Evolutionary conservation across 306 rosid genomes (phyloP), one percentile per base, ranked within the genome.

Genomic region (Canavalia gladiata): DNA sequence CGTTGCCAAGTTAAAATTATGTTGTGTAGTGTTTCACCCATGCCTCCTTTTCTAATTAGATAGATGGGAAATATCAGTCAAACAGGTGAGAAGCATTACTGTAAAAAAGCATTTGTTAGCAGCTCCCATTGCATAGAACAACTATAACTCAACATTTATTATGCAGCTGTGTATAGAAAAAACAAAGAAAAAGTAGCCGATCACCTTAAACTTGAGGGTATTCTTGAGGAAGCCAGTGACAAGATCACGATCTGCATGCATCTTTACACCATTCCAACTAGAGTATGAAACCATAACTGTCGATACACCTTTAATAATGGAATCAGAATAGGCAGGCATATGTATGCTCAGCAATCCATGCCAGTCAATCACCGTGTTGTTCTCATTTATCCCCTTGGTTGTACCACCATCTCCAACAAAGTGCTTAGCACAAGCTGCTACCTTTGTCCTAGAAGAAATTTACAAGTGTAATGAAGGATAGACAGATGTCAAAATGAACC

Each of bases 321-420:
- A 80, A 85, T 93, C 99, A 59, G 87, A 85, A 89, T 93, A 93
- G 11, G 91, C 99, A 72, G 99, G 96, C 98, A 95, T 88, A 86
- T 95, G 99, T 86, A 95, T 79, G 90, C 97, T 86, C 47, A 91
- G 87, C 86, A 95, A 81, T 58, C 90, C 89, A 78, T 91, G 98
- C 87, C 89, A 72, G 74, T 90, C 93, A 75, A 78, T 79, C 49
- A 85, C 65, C 3, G 98, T 89, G 79, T 95, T 90, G 80, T 95
- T 85, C 90, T 95, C 99, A 76, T 95, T 91, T 71, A 84, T 3
- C 74, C 99, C 99, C 87, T 81, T 90, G 37, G 76, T 79, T 42
- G 99, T 95, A 86, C 98, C 99, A 47, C 99, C 98, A 68, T 95
- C 98, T 71, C 98, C 99, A 41, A 95, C 99, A 64, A 93, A 95